Conservation (phyloP, 805 yeast species). For the Lachancea waltii region DNA sequence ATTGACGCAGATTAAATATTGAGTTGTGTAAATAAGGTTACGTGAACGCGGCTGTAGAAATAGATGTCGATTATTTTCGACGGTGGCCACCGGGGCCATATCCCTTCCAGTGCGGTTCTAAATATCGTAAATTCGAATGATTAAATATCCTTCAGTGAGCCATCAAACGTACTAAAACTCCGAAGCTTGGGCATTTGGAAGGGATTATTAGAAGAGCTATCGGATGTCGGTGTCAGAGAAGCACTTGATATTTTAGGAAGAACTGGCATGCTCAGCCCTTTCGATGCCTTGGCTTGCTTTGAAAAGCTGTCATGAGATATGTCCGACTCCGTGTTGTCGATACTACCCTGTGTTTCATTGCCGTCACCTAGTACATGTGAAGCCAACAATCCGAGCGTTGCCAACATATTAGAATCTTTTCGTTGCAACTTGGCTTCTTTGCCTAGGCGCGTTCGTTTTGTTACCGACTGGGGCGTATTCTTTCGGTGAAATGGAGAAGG, state of each 20-base stretch:
- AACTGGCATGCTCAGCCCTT: conserved; percentile 1
- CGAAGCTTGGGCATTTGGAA: conserved; percentile 24
- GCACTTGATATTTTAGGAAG: conserved; percentile 2
- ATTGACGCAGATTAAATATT: too few relatives aligned
- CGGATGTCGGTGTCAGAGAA: conserved; percentile 4
- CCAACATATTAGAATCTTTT: conserved; percentile 33
- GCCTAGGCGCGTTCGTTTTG: conserved; percentile 3
- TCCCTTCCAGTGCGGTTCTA: too few relatives aligned
- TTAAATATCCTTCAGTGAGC: conserved; percentile 2
- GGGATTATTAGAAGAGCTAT: not conserved
- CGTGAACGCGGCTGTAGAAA: too few relatives aligned
- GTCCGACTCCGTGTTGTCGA: conserved; percentile 12
- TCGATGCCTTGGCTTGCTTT: not conserved
- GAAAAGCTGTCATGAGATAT: conserved; percentile 11
- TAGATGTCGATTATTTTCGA: too few relatives aligned
- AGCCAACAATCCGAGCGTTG: conserved; percentile 49
- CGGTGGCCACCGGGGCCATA: conserved; percentile 1
- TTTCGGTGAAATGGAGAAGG: conserved; percentile 2
- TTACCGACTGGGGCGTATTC: conserved; percentile 5
- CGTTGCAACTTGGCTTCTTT: conserved; percentile 7
- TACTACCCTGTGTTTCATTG: conserved; percentile 4
- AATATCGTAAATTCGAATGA: too few relatives aligned
- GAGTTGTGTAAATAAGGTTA: too few relatives aligned
- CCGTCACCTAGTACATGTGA: conserved; percentile 44
- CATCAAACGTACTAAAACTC: conserved; percentile 26